Percentiles rank a stretch among this genome's conserved stretches.
These are phyloP conservation scores for Phytophthora fragariaefolia DNA, from an alignment of 352 stramenopile genomes.

Conservation along the genomic window DNA sequence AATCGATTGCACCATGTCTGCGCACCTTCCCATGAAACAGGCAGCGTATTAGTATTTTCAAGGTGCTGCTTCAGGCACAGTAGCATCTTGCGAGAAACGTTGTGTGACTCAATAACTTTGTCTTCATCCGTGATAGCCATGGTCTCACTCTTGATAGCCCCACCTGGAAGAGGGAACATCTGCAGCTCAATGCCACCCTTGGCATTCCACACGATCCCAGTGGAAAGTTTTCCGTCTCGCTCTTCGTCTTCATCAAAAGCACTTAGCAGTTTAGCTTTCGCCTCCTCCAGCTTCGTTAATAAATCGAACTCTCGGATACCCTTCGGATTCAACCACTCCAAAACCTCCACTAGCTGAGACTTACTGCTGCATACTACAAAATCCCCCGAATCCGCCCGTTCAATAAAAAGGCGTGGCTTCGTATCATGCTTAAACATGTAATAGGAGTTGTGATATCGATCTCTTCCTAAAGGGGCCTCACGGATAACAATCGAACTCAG, in stretches of 20 bases:
- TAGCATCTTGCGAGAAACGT: constrained; percentile 68
- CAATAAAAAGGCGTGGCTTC: constrained; percentile 67
- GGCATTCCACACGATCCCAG: constrained; percentile 32
- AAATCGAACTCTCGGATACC: constrained; percentile 72
- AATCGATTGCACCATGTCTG: constrained; percentile 54
- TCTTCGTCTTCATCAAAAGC: constrained; percentile 31
- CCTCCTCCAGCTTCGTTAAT: constrained; percentile 55
- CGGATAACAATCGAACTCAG: constrained; percentile 68
- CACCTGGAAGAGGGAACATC: constrained; percentile 74
- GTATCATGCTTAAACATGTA: constrained; percentile 80
- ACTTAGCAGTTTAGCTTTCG: constrained; percentile 49
- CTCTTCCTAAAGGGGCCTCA: constrained; percentile 68
- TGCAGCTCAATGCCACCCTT: constrained; percentile 57
- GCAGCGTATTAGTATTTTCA: constrained; percentile 55
- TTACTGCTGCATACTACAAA: constrained; percentile 58
- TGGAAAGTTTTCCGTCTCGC: constrained; percentile 15
- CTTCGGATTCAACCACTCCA: constrained; percentile 82
- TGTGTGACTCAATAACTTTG: constrained; percentile 47
- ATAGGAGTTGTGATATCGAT: constrained; percentile 83
- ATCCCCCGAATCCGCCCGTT: constrained; percentile 66
- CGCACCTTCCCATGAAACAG: constrained; percentile 52
- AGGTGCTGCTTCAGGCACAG: constrained; percentile 67
- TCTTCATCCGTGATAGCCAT: constrained; percentile 54
- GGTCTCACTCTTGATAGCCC: constrained; percentile 50
- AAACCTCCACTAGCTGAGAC: constrained; percentile 49